Evolutionary conservation across 306 rosid genomes (phyloP).

Genomic region (Sicyos baderoa): DNA sequence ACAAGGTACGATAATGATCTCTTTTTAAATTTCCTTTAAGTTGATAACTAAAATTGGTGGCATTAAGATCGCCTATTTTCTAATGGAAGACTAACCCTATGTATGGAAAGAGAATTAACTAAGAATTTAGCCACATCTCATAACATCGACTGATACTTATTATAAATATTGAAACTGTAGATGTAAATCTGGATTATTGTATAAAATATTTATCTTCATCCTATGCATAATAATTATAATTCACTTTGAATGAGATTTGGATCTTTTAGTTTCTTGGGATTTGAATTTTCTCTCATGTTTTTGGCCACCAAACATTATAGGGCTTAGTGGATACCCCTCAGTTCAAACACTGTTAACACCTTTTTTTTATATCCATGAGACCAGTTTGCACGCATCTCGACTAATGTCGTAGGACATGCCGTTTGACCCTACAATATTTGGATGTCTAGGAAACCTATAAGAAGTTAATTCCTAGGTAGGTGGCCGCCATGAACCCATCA

Average conservation of each 20-base stretch:
- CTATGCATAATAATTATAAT: neutral
- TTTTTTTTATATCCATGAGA: neutral
- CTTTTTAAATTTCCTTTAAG: constrained; percentile 9
- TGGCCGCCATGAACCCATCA: too few species aligned
- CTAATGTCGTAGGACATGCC: too few species aligned
- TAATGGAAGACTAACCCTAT: neutral
- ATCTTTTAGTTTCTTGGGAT: neutral
- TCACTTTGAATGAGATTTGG: neutral
- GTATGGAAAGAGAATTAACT: neutral
- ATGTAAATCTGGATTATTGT: neutral
- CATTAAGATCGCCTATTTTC: neutral
- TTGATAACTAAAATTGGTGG: neutral
- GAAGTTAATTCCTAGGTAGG: too few species aligned
- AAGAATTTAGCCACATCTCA: neutral
- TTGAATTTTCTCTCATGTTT: neutral
- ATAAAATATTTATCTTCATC: neutral
- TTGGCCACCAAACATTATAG: neutral
- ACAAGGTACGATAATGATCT: constrained; percentile 49
- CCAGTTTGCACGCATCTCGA: neutral
- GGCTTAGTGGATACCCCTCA: neutral
- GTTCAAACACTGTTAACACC: neutral
- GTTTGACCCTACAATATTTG: too few species aligned
- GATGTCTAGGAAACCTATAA: too few species aligned
- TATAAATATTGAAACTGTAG: neutral
- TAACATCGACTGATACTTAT: neutral